Evolutionary conservation across 495 filamentous ascomycete species (phyloP).

Genomic region (Immersiella caudata): DNA sequence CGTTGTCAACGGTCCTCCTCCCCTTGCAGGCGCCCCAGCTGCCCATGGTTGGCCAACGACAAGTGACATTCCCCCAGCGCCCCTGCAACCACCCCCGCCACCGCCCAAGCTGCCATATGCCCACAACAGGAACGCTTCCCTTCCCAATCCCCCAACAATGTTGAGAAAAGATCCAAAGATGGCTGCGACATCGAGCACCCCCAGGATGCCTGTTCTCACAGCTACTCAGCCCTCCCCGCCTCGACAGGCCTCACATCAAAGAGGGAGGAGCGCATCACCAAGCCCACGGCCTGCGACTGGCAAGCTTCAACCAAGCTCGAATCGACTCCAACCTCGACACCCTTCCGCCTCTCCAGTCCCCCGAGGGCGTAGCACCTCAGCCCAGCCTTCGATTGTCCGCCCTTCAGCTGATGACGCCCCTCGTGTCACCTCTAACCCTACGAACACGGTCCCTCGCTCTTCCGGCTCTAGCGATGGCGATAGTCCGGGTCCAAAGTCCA

Average conservation of each 20-base stretch:
- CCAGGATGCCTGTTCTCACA: constrained; percentile 10
- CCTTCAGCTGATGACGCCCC: constrained; percentile 28
- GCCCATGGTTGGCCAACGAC: not conserved
- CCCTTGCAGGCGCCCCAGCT: not conserved
- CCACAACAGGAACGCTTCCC: constrained; percentile 15
- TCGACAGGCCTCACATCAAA: not conserved
- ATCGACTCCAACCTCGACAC: constrained; percentile 32
- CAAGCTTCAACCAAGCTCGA: constrained; percentile 27
- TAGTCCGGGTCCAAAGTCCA: constrained; percentile 33
- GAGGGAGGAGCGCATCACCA: constrained; percentile 8
- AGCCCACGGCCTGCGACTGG: not conserved
- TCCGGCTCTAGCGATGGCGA: constrained; percentile 36
- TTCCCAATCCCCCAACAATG: constrained; percentile 12
- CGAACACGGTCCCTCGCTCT: constrained; percentile 16
- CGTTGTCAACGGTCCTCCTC: not conserved
- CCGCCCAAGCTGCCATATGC: constrained; percentile 5
- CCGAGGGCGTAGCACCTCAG: constrained; percentile 45
- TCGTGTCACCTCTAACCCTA: constrained; percentile 32
- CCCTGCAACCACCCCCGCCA: constrained; percentile 14
- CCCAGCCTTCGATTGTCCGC: constrained; percentile 36
- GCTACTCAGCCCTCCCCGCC: constrained; percentile 20
- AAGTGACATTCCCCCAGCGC: not conserved
- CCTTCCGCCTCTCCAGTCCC: constrained; percentile 28
- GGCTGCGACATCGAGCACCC: constrained; percentile 13
- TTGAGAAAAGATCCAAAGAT: constrained; percentile 31